Evolutionary conservation across 192 early-diverging fungal genomes (phyloP).

Genomic region (Mortierella hygrophila): DNA sequence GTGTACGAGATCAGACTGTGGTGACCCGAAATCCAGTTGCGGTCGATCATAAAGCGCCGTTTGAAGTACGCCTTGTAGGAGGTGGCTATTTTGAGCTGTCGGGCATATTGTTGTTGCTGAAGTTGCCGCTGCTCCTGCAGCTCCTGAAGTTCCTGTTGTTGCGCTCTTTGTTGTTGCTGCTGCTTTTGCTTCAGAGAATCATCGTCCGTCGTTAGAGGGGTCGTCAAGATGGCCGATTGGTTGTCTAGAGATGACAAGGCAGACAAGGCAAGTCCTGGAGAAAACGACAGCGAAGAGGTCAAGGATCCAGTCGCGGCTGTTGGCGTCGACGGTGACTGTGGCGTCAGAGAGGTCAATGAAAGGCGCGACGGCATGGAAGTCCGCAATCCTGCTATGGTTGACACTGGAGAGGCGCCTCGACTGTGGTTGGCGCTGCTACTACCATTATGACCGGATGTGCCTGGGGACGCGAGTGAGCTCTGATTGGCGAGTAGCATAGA

Average conservation of each 20-base stretch:
- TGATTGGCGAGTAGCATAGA: slow-evolving; percentile 48
- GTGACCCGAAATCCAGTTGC: slow-evolving; percentile 66
- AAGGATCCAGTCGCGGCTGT: background rate
- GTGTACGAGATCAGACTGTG: slow-evolving; percentile 56
- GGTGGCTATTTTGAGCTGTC: slow-evolving; percentile 19
- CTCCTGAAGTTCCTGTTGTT: background rate
- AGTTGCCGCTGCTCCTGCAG: background rate
- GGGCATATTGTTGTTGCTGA: background rate
- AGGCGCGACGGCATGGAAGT: slow-evolving; percentile 20
- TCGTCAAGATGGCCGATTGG: background rate
- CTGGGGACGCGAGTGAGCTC: slow-evolving; percentile 17
- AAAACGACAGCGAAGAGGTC: background rate
- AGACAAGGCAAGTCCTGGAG: slow-evolving; percentile 4
- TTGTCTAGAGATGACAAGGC: slow-evolving; percentile 1
- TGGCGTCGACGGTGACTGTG: slow-evolving; percentile 3
- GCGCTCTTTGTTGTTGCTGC: slow-evolving; percentile 5
- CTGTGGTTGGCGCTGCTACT: slow-evolving; percentile 3
- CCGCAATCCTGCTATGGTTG: slow-evolving; percentile 10
- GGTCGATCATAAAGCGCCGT: slow-evolving; percentile 63
- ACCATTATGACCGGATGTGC: background rate
- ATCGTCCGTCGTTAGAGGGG: background rate
- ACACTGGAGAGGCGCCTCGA: slow-evolving; percentile 3
- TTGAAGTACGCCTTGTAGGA: slow-evolving; percentile 69
- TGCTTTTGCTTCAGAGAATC: background rate
- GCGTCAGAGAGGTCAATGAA: slow-evolving; percentile 1